These are phyloP conservation scores for Diaporthe citrichinensis DNA, from an alignment of 2,329 filamentous ascomycete species.

Conservation along the genomic window DNA sequence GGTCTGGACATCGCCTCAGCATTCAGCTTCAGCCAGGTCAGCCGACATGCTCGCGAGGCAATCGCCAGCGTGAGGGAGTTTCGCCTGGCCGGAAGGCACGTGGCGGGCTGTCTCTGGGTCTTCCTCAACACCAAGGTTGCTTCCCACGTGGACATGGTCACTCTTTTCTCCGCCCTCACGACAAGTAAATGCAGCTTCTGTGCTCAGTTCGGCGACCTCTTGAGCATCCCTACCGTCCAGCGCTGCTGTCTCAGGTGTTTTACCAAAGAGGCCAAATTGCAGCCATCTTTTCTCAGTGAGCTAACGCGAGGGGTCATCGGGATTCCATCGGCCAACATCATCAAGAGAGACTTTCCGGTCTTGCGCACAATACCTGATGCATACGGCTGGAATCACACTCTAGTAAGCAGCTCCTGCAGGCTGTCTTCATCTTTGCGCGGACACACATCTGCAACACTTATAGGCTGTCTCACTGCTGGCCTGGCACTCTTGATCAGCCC, in stretches of 20 bases:
- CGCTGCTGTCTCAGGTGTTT: slow-evolving; percentile 21
- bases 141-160: not conserved
- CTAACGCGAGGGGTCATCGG: not conserved
- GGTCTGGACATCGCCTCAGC: slow-evolving; percentile 11
- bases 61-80: not conserved
- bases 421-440: not conserved
- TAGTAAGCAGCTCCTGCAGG: not conserved
- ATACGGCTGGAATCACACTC: not conserved
- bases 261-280: not conserved
- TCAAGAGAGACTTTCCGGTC: slow-evolving; percentile 13
- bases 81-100: not conserved
- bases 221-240: slow-evolving; percentile 19
- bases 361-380: slow-evolving; percentile 10
- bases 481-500: too few relatives aligned
- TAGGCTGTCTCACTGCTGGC: not conserved
- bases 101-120: slow-evolving; percentile 4
- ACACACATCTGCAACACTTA: not conserved
- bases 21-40: slow-evolving; percentile 15
- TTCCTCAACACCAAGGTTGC: slow-evolving; percentile 18
- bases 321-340: not conserved
- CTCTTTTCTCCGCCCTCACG: not conserved
- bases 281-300: slow-evolving; percentile 7
- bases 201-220: not conserved
- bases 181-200: slow-evolving; percentile 14
- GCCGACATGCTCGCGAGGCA: slow-evolving; percentile 9